Base-by-base conservation (phyloP, 768 basidiomycete genomes). In the Coprinellus micaceus region DNA sequence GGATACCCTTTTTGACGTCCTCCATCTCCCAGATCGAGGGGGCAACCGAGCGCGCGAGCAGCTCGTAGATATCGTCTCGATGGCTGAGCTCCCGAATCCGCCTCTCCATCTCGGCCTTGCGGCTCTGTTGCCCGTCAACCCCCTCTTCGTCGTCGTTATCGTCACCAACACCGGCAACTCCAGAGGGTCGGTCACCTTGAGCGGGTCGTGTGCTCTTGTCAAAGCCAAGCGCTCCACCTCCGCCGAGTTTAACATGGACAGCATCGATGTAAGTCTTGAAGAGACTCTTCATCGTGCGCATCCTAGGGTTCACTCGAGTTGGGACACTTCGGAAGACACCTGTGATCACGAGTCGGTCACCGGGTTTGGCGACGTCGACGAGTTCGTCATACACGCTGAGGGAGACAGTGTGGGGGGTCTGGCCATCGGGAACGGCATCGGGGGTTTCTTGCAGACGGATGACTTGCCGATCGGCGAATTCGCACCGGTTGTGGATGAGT, bases 221-320 rank as follows among this genome's bases (percentile, higher is more conserved):
- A 57, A 89, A 81, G 2, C 86, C 88, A 47, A 98, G 80, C 33
- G 78, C 74, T 67, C 82, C 80, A 17, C 86, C 88, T 41, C 81
- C 80, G 10, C 89, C 90, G 24, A 93, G 77, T 62, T 84, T 88
- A 60, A 97, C 79, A 66, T 98, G 96, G 0, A 98, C 91, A 21
- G 97, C 91, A 69, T 99, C 97, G 48, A 99, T 73, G 71, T 91
- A 98, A 2, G 96, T 98, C 78, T 96, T 96, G 83, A 98, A 99
- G 40, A 99, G 78, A 61, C 91, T 91, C 72, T 96, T 97, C 73
- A 98, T 83, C 19, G 87, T 88, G 53, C 96, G 77, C 66, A 95
- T 91, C 10, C 92, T 82, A 5, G 95, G 91, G 67, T 98, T 98
- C 50, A 94, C 88, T 29, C 97, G 82, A n/a, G 97, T 94, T 0